A percentile compares a stretch with the other conserved stretches of the same genome.
Conservation (phyloP, 257 asterid species). For the Solanum lycopersicoides region DNA sequence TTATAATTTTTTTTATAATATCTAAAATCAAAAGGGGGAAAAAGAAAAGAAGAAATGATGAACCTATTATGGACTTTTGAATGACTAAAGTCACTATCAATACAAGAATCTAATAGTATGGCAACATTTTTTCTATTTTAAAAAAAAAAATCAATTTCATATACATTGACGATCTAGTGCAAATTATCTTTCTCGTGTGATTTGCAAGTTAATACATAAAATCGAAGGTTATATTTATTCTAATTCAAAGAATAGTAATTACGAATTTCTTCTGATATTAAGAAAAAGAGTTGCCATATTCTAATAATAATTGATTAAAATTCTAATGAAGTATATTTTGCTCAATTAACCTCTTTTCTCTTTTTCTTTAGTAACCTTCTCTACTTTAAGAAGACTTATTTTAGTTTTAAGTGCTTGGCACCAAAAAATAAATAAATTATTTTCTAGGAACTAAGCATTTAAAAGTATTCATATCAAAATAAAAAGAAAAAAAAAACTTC, state of each 20-base stretch:
- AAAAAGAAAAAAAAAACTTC: background rate
- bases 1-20: background rate
- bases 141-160: no score
- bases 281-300: background rate
- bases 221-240: no score
- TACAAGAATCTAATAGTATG: background rate
- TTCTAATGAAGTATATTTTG: background rate
- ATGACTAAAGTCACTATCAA: background rate
- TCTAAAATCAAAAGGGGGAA: background rate
- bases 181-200: rapidly evolving
- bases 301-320: no score
- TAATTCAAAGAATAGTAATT: no score
- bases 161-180: background rate
- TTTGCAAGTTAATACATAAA: no score
- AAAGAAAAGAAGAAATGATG: background rate
- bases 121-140: background rate
- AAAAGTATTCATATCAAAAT: background rate
- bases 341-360: background rate
- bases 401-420: background rate
- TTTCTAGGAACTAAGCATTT: background rate
- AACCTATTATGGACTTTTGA: background rate
- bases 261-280: no score
- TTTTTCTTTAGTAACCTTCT: background rate
- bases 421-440: background rate
- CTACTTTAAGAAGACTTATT: background rate